Base-by-base conservation (phyloP, 768 basidiomycete genomes). In the Lactarius evosmus region DNA sequence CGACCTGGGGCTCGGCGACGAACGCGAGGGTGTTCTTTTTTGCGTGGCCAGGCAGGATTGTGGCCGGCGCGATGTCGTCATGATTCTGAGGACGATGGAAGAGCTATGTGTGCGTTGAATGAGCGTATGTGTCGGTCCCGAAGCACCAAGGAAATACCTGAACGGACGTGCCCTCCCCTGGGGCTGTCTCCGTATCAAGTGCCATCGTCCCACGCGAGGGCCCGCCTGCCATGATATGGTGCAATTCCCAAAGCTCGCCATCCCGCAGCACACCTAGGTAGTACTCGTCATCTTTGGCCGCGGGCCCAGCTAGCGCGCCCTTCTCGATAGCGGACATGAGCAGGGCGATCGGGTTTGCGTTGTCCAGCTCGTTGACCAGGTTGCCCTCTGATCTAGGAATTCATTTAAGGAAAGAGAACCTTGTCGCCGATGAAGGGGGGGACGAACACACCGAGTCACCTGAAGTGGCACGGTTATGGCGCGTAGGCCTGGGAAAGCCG, bases 321-420 rank as follows among this genome's bases (percentile, higher is more conserved):
- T 74, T 71, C 22, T 76, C 76, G 25, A 91, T 81, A 7, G 82
- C 82, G 16, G 73, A 69, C 17, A 92, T 76, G 7, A 93, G 78
- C 5, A 86, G 74, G 34, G 80, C 77, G 0, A 87, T 82, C 0
- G 91, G 88, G 66, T 87, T 91, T 19, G 73, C 67, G 40, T 75
- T 70, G 66, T 88, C 76, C 1, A 92, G 73, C 6, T 80, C 71
- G 55, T 85, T 80, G 49, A 93, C 75, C 67, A 93, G 79, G 69
- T 92, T 93, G 3, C 90, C 91, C 73, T 89, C 84, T 7, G 83
- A 79, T 32, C 89, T 89, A 65, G 16, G 16, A n/a, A n/a, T 16
- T 19, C 5, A 14, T 14, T 25, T 14, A 22, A 9, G 34, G 3
- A 25, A n/a, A 29, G 22, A 8, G 50, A 30, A 41, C 27, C 61